A percentile compares a stretch with the other conserved stretches of the same genome.
Conservation (phyloP, 305 asterid species). For the Solanum chacoense region DNA sequence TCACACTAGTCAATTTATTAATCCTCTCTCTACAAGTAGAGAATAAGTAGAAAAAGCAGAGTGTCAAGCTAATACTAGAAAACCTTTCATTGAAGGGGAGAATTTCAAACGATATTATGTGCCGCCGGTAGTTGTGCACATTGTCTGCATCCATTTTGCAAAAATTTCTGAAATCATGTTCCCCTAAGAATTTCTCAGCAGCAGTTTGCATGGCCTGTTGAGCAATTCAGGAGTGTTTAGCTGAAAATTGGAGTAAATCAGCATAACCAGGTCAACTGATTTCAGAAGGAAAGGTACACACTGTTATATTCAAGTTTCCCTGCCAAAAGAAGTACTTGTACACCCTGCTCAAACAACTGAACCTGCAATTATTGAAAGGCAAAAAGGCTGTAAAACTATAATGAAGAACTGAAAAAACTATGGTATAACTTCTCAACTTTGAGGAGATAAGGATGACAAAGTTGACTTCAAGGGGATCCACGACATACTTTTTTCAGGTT, state of each 20-base stretch:
- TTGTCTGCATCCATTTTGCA: conserved; percentile 97
- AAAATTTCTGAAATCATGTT: conserved; percentile 94
- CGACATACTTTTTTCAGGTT: not conserved
- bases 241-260: not conserved
- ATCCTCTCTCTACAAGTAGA: not conserved
- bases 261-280: not conserved
- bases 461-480: not conserved
- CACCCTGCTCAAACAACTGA: conserved; percentile 84
- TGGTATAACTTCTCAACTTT: not conserved
- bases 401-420: not conserved
- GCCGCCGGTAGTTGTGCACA: conserved; percentile 74
- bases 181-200: conserved; percentile 71
- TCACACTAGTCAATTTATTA: not conserved
- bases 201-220: conserved; percentile 80
- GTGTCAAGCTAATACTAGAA: conserved; percentile 5
- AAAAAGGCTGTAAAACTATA: not conserved
- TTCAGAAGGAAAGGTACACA: conserved; percentile 1
- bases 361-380: conserved; percentile 39
- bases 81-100: conserved; percentile 68
- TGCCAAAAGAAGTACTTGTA: conserved; percentile 94
- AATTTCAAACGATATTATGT: conserved; percentile 51
- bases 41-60: not conserved
- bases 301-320: conserved; percentile 57
- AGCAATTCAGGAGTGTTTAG: conserved; percentile 9
- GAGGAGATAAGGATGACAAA: not conserved